Evolutionary conservation across 140 eudicot genomes (phyloP).

Genomic region (Ambrosia hybrid): DNA sequence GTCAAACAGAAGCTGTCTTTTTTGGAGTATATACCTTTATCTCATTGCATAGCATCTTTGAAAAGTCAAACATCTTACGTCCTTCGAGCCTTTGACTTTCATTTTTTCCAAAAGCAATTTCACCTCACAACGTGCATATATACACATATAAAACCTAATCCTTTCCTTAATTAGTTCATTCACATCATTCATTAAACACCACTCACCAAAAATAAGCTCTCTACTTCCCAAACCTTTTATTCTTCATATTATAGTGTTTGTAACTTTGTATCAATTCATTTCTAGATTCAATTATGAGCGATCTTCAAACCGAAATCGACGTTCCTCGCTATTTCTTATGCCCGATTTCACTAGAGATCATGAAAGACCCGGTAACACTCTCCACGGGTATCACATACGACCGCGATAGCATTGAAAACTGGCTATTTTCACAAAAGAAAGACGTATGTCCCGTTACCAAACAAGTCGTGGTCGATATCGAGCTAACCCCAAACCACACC

Average conservation of each 20-base stretch:
- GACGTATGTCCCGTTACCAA: constrained; percentile 57
- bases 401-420: constrained; percentile 60
- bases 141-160: constrained; percentile 14
- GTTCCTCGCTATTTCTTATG: constrained; percentile 56
- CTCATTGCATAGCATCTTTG: constrained; percentile 2
- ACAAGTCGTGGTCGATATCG: constrained; percentile 36
- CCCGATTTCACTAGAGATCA: constrained; percentile 73
- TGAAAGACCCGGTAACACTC: constrained; percentile 71
- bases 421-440: constrained; percentile 44
- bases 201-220: constrained; percentile 6
- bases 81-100: constrained; percentile 37
- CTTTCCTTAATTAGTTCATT: no score
- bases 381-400: constrained; percentile 70
- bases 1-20: constrained; percentile 17
- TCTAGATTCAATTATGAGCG: constrained; percentile 18
- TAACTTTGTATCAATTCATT: not conserved
- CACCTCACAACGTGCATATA: constrained; percentile 14
- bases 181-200: not conserved
- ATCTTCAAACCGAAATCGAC: constrained; percentile 39
- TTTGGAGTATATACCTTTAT: not conserved
- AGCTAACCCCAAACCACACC: constrained; percentile 65
- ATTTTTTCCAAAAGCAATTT: not conserved
- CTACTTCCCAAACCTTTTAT: constrained; percentile 4
- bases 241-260: not conserved
- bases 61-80: constrained; percentile 32